Evolutionary conservation across 441 rosid genomes (phyloP).

Genomic region (Adansonia madagascariensis): DNA sequence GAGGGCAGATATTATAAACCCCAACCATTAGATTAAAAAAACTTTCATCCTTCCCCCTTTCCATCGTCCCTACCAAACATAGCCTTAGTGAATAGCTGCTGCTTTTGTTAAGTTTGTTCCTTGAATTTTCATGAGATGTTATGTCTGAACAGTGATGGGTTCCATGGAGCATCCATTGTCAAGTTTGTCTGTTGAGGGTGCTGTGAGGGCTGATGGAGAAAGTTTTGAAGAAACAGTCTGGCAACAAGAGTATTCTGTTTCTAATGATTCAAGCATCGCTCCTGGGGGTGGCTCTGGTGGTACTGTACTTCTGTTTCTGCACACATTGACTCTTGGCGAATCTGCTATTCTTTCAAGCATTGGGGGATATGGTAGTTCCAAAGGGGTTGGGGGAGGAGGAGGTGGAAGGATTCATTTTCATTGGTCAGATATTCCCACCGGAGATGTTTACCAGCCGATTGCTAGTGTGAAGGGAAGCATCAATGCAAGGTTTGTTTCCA

Average conservation of each 20-base stretch:
- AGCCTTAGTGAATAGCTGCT: background rate
- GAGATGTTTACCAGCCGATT: slow-evolving; percentile 98
- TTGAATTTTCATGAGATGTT: slow-evolving; percentile 30
- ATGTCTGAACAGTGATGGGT: slow-evolving; percentile 79
- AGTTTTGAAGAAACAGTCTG: slow-evolving; percentile 46
- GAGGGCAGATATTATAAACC: background rate
- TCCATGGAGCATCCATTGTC: slow-evolving; percentile 92
- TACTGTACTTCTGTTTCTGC: slow-evolving; percentile 81
- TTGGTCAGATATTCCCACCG: slow-evolving; percentile 96
- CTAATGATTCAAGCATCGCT: slow-evolving; percentile 44
- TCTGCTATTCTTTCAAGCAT: slow-evolving; percentile 83
- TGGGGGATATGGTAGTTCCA: slow-evolving; percentile 86
- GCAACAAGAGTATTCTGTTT: slow-evolving; percentile 33
- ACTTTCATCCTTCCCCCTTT: background rate
- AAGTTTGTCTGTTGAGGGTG: slow-evolving; percentile 77
- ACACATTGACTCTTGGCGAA: slow-evolving; percentile 59
- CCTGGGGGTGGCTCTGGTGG: slow-evolving; percentile 99
- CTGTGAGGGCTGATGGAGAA: slow-evolving; percentile 86
- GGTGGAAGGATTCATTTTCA: slow-evolving; percentile 99
- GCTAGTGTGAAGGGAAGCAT: slow-evolving; percentile 83
- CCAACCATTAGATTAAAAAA: background rate
- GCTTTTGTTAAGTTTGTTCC: slow-evolving; percentile 23
- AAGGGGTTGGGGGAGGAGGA: slow-evolving; percentile 93
- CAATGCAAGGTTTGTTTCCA: slow-evolving; percentile 61
- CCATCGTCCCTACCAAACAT: background rate